Conservation (phyloP, 331 rosid genomes). For the Pyrus hybrid region DNA sequence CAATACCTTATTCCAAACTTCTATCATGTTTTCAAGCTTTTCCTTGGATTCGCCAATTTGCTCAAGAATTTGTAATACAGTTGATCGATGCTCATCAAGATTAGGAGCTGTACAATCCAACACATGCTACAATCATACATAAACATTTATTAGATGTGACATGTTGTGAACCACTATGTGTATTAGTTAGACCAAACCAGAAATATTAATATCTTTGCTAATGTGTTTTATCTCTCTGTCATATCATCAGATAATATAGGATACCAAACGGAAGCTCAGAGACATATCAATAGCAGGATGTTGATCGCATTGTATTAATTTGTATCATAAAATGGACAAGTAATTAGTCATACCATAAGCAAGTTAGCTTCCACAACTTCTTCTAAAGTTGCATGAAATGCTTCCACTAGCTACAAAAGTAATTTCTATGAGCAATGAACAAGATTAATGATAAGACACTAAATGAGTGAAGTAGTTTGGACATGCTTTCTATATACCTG, state of each 20-base stretch:
- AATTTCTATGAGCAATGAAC: slow-evolving; percentile 14
- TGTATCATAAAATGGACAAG: not conserved
- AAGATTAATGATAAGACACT: not conserved
- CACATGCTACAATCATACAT: slow-evolving; percentile 58
- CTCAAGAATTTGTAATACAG: slow-evolving; percentile 75
- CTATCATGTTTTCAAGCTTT: slow-evolving; percentile 84
- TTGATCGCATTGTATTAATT: not conserved
- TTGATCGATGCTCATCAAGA: slow-evolving; percentile 81
- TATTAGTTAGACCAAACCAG: not conserved
- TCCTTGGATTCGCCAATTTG: slow-evolving; percentile 74
- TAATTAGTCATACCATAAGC: slow-evolving; percentile 62
- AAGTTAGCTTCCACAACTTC: slow-evolving; percentile 96
- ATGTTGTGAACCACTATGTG: too few species aligned
- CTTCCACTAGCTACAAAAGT: slow-evolving; percentile 70
- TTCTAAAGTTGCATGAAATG: slow-evolving; percentile 94
- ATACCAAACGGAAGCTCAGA: not conserved
- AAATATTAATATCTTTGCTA: not conserved
- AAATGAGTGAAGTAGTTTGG: slow-evolving; percentile 10
- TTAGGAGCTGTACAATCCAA: slow-evolving; percentile 93
- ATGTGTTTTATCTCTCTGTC: not conserved
- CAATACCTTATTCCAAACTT: slow-evolving; percentile 94
- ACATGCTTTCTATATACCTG: slow-evolving; percentile 52
- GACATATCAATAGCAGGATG: not conserved
- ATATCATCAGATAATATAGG: not conserved
- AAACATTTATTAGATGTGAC: slow-evolving; percentile 2